Evolutionary conservation across 2,329 filamentous ascomycete genomes (phyloP).

Genomic region (Ascochyta rabiei): DNA sequence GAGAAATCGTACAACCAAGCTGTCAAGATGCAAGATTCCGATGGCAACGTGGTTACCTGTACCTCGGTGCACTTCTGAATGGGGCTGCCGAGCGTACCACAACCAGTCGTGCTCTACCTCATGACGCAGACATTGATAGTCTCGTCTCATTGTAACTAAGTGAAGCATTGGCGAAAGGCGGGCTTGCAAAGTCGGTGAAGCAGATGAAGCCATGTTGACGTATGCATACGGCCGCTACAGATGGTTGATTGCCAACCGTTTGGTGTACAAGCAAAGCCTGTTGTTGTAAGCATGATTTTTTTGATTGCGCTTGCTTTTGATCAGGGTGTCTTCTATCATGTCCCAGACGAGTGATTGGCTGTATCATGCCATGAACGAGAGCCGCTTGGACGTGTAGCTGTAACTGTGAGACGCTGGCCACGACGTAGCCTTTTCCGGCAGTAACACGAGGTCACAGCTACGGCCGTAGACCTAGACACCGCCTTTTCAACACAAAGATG

Average conservation of each 20-base stretch:
- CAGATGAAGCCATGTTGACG: slow-evolving; percentile 10
- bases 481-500: not conserved
- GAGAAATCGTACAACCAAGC: slow-evolving; percentile 12
- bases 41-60: slow-evolving; percentile 23
- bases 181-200: slow-evolving; percentile 8
- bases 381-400: not conserved
- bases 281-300: not conserved
- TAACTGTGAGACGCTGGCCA: not conserved
- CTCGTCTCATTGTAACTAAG: not conserved
- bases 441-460: not conserved
- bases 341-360: not conserved
- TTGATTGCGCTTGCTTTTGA: not conserved
- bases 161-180: not conserved
- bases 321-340: too few species aligned
- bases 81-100: slow-evolving; percentile 10
- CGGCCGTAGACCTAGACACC: slow-evolving; percentile 2
- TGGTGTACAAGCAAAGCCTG: not conserved
- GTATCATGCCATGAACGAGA: not conserved
- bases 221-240: not conserved
- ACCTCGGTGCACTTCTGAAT: slow-evolving; percentile 1
- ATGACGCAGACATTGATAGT: slow-evolving; percentile 1
- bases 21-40: slow-evolving; percentile 27
- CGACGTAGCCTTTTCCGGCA: not conserved
- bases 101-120: not conserved
- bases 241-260: slow-evolving; percentile 7